These are phyloP conservation scores for Wickerhamiella siamensis DNA, from an alignment of 805 yeast species.

Conservation along the genomic window DNA sequence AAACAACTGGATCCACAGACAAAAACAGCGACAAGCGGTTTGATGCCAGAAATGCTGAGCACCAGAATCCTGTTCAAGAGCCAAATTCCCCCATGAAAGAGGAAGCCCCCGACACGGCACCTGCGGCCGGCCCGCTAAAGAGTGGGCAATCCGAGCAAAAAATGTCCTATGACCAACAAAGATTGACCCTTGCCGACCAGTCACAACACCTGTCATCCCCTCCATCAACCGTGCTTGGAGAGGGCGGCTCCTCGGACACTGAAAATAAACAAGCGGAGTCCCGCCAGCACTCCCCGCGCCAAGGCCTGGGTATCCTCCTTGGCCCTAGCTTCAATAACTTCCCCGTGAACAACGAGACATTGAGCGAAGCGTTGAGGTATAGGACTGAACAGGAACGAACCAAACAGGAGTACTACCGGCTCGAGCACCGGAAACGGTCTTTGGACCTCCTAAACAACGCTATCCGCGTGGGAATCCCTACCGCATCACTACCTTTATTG, in stretches of 20 bases:
- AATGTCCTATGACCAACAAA: background rate
- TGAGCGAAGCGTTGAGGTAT: slow-evolving; percentile 42
- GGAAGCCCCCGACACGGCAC: background rate
- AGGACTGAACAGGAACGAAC: slow-evolving; percentile 66
- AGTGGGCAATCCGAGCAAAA: background rate
- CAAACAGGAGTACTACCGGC: slow-evolving; percentile 59
- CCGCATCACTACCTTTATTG: slow-evolving; percentile 44
- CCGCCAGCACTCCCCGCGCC: background rate
- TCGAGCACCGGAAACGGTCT: slow-evolving; percentile 47
- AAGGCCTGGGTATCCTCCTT: background rate
- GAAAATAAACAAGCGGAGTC: background rate
- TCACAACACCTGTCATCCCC: background rate
- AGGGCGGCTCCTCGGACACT: background rate
- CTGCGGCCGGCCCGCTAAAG: background rate
- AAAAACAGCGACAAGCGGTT: background rate
- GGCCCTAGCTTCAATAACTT: background rate
- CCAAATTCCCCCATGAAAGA: background rate
- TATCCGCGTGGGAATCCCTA: slow-evolving; percentile 45
- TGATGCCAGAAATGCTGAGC: background rate
- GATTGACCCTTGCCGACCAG: background rate
- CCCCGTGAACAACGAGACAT: slow-evolving; percentile 29
- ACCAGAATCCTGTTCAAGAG: background rate
- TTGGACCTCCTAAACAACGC: slow-evolving; percentile 52
- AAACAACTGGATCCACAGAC: background rate
- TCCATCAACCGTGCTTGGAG: background rate